Base-by-base conservation (phyloP, 176 grass and related monocot genomes). In the Oryza meridionalis region DNA sequence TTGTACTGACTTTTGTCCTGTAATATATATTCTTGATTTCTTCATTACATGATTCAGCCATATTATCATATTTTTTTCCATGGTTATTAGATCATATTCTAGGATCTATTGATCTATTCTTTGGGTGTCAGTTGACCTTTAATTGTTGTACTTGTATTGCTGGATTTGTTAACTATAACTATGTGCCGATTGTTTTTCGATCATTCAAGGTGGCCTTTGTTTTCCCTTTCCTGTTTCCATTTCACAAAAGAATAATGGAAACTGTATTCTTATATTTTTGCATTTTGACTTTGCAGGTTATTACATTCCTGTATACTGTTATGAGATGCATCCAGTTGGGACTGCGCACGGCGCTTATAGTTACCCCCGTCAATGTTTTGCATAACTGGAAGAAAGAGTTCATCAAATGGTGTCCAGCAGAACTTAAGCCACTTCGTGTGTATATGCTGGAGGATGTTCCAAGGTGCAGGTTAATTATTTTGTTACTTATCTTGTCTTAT, bases 301-400 rank as follows among this genome's bases (percentile, higher is more conserved):
- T 98, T 94, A 90, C 96, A 83, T 95, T 98, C 82, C 84, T 98
- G 17, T 98, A 96, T 61, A 87, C 61, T 47, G 93, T 90, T 92
- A 87, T 98, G 93, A 92, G 91, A 86, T 85, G 65, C 70, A 21
- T 75, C 79, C 87, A 94, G 72, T 78, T 98, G 78, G 93, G 89
- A 87, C 50, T 98, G 66, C 86, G 74, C 65, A 95, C 91, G 65
- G 88, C 81, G 81, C 96, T 98, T 87, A 81, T 98, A 49, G 93
- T 98, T 89, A 98, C 91, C 49, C 96, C 93, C 81, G 96, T 98
- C 79, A 98, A 98, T 88, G 96, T 98, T 73, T 88, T 98, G 73
- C 93, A 98, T 87, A 98, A 96, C 59, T 98, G 96, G 96, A 91
- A 82, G 78, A 87, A 88, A 77, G 96, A 98, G 81, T 98, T 98